phyloP scores from a whole-genome alignment of 768 basidiomycete genomes.

The Collybia sp. region DNA sequence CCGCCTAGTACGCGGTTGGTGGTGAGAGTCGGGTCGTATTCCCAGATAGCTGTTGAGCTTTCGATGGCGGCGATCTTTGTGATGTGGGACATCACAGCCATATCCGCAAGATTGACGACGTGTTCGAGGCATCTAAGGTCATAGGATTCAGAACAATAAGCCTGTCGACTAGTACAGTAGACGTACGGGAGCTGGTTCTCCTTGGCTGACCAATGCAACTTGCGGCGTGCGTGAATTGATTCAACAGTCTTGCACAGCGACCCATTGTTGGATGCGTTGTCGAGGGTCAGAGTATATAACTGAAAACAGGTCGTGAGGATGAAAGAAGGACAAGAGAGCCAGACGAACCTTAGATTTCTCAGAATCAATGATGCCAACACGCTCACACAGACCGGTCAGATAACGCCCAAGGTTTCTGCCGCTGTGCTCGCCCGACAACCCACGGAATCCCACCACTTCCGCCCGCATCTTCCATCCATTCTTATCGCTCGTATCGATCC shows the following conservation, averaged over 20 bases:
- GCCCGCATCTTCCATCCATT: background rate
- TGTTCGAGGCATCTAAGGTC: conserved; percentile 21
- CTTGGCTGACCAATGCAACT: conserved; percentile 10
- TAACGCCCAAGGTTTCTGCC: background rate
- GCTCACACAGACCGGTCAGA: background rate
- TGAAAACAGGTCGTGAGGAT: conserved; percentile 1
- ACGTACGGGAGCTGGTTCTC: conserved; percentile 15
- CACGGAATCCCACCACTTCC: background rate
- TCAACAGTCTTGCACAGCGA: conserved; percentile 12
- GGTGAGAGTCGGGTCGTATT: conserved; percentile 19
- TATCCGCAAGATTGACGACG: conserved; percentile 19
- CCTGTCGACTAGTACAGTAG: too few species aligned
- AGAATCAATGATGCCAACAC: background rate
- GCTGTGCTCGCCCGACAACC: background rate
- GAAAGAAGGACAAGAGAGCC: too few species aligned
- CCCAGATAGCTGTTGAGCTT: conserved; percentile 25
- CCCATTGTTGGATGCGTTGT: conserved; percentile 20
- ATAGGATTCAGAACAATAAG: background rate
- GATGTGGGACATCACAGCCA: conserved; percentile 24
- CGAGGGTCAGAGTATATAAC: conserved; percentile 15
- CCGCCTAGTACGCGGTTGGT: conserved; percentile 19
- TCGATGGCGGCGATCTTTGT: conserved; percentile 22
- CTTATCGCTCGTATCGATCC: background rate
- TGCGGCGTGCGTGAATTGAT: conserved; percentile 5
- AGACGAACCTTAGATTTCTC: background rate